Evolutionary conservation across 306 rosid genomes (phyloP), one percentile per base, ranked within the genome.

Genomic region (Sicyos baderoa): DNA sequence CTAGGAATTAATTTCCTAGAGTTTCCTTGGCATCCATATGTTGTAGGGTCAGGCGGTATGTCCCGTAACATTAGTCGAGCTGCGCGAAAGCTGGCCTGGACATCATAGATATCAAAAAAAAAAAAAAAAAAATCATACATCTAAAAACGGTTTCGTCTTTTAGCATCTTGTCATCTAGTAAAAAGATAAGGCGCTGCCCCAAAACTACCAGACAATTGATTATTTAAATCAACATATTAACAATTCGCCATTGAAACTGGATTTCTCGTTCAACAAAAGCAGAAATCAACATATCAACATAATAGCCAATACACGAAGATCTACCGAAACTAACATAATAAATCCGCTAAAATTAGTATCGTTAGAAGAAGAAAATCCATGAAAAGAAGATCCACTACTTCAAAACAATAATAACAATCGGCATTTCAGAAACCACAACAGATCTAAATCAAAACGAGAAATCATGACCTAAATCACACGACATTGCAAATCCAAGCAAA

Each of bases 101-200:
- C n/a, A n/a, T n/a, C n/a, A n/a, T n/a, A n/a, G n/a, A n/a, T n/a
- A n/a, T n/a, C n/a, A n/a, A n/a, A n/a, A n/a, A n/a, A n/a, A n/a
- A n/a, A n/a, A n/a, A n/a, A n/a, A n/a, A n/a, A n/a, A n/a, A n/a
- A n/a, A n/a, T n/a, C n/a, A n/a, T 47, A 14, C 13, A 13, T 47
- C 47, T 7, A 42, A 12, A 47, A 47, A 47, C 14, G 16, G 16
- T 13, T 47, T 47, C 52, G 52, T 48, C 52, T 27, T 18, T 11
- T 63, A 63, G 69, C 69, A 40, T 63, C 32, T 40, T 63, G 69
- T 17, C 47, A 40, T 63, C 69, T 63, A 10, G 69, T 63, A 42
- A 63, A 9, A 42, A 5, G 35, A 44, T 11, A 3, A 21, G 71
- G 54, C 10, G 5, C 5, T 13, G 37, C 7, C 71, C 7, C 16